Evolutionary conservation across 1,284 basidiomycete genomes (phyloP).

Genomic region (Flammula alnicola): DNA sequence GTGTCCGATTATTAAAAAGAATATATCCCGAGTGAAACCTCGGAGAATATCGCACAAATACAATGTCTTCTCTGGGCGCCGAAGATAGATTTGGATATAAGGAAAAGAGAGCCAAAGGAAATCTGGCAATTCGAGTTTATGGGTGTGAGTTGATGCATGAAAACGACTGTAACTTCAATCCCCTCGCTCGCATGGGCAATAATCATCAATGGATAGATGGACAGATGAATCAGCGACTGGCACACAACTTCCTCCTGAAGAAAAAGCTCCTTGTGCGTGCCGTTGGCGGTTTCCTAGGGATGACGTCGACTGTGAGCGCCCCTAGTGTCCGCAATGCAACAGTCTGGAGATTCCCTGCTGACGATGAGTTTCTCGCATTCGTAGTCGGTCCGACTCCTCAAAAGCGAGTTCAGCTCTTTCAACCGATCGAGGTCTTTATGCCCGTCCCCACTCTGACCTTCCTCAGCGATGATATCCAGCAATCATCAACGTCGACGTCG

Average conservation of each 20-base stretch:
- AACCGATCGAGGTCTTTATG: conserved; percentile 24
- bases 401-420: conserved; percentile 14
- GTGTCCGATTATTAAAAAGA: conserved; percentile 2
- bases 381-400: background rate
- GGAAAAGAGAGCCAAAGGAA: background rate
- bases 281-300: conserved; percentile 15
- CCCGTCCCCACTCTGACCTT: conserved; percentile 22
- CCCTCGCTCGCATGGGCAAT: background rate
- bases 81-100: conserved; percentile 1
- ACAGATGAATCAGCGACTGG: conserved; percentile 20
- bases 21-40: background rate
- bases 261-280: conserved; percentile 17
- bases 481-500: background rate
- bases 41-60: conserved; percentile 7
- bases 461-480: conserved; percentile 10
- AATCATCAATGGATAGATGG: background rate
- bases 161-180: conserved; percentile 1
- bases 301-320: conserved; percentile 15
- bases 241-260: conserved; percentile 26
- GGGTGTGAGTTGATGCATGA: background rate
- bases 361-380: too few relatives aligned
- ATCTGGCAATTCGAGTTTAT: too few relatives aligned
- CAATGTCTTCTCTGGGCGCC: conserved; percentile 4
- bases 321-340: background rate
- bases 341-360: too few relatives aligned